Percentiles rank a stretch among this genome's conserved stretches.
Conservation (phyloP, 1,284 basidiomycete species). For the Ceratobasidium sp. region DNA sequence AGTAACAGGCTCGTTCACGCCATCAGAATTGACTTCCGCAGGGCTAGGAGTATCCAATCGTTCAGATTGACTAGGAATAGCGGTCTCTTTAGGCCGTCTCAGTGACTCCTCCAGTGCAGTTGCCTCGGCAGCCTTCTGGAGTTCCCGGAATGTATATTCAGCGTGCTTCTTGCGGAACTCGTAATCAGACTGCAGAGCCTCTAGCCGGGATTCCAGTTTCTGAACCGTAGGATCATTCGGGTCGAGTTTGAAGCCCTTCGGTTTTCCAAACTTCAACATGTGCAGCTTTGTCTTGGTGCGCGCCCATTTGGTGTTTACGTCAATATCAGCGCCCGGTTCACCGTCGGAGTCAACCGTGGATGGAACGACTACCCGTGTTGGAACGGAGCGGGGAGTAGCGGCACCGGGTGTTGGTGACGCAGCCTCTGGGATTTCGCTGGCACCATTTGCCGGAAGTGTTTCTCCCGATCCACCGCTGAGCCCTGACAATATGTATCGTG, state of each 20-base stretch:
- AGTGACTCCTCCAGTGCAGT: slow-evolving; percentile 32
- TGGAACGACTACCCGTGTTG: slow-evolving; percentile 3
- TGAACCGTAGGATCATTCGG: slow-evolving; percentile 35
- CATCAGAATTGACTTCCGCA: slow-evolving; percentile 54
- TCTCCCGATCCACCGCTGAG: slow-evolving; percentile 13
- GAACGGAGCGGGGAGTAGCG: slow-evolving; percentile 3
- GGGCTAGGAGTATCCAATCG: slow-evolving; percentile 30
- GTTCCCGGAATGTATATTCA: slow-evolving; percentile 27
- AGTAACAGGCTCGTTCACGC: background rate
- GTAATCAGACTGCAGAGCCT: slow-evolving; percentile 28
- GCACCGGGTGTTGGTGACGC: slow-evolving; percentile 17
- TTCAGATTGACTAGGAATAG: slow-evolving; percentile 31
- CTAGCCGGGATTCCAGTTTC: slow-evolving; percentile 27
- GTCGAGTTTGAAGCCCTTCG: slow-evolving; percentile 33
- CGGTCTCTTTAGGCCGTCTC: slow-evolving; percentile 37
- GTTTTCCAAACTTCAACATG: slow-evolving; percentile 41
- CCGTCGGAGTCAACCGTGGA: slow-evolving; percentile 41
- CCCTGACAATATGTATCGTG: slow-evolving; percentile 8
- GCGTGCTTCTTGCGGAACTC: slow-evolving; percentile 39
- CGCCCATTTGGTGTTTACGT: slow-evolving; percentile 54
- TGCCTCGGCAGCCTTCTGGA: slow-evolving; percentile 18
- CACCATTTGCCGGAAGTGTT: slow-evolving; percentile 1
- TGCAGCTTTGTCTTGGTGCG: slow-evolving; percentile 28
- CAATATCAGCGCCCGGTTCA: slow-evolving; percentile 58
- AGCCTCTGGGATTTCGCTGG: slow-evolving; percentile 15